A percentile compares a stretch with the other conserved stretches of the same genome.
Evolutionary conservation across 169 alveolate species (phyloP).

Genomic region (Cryptosporidium andersoni): DNA sequence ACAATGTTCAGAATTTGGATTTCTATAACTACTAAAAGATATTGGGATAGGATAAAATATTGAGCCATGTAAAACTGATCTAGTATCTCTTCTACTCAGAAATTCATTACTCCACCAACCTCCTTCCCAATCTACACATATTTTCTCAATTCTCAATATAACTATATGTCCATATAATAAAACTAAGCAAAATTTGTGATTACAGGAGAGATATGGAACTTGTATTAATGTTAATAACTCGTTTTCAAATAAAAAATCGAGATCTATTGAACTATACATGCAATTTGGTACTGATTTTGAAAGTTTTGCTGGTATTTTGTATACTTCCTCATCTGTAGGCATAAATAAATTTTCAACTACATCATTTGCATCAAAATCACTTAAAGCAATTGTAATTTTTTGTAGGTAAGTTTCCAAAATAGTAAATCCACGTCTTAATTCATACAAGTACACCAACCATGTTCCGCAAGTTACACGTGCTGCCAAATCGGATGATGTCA

Average conservation of each 20-base stretch:
- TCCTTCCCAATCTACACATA: constrained; percentile 85
- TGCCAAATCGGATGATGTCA: constrained; percentile 79
- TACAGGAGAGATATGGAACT: constrained; percentile 36
- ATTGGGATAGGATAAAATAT: constrained; percentile 50
- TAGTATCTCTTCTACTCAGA: constrained; percentile 85
- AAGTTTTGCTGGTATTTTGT: constrained; percentile 59
- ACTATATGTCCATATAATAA: constrained; percentile 81
- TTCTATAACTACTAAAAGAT: constrained; percentile 33
- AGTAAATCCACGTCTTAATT: constrained; percentile 78
- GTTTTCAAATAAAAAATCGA: constrained; percentile 57
- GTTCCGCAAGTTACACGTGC: constrained; percentile 88
- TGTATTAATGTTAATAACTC: constrained; percentile 39
- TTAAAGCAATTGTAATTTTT: constrained; percentile 44
- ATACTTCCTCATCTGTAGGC: constrained; percentile 47
- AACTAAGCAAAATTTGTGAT: constrained; percentile 72
- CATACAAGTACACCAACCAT: constrained; percentile 88
- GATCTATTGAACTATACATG: constrained; percentile 40
- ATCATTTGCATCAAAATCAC: constrained; percentile 23
- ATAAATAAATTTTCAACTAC: constrained; percentile 30
- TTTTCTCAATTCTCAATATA: constrained; percentile 81
- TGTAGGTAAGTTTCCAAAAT: constrained; percentile 59
- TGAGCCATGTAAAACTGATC: constrained; percentile 74
- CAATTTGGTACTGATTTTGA: constrained; percentile 45
- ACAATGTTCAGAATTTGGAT: constrained; percentile 27
- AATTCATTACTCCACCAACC: constrained; percentile 87